Conservation (phyloP, 164 flowering plant species). For the Umbilicus rupestris region DNA sequence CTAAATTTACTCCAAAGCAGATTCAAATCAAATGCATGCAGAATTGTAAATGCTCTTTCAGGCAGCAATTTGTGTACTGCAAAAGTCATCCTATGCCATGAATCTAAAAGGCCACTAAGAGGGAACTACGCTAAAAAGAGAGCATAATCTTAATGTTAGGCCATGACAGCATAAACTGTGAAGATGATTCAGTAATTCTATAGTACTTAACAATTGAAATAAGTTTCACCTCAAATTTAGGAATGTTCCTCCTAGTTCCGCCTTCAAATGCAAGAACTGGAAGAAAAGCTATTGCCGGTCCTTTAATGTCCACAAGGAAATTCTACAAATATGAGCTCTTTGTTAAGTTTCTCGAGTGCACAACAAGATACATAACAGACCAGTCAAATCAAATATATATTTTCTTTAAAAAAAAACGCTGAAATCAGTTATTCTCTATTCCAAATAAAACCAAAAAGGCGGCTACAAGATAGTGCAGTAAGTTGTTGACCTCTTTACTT, state of each 20-base stretch:
- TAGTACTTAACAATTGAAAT: neutral
- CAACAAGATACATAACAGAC: neutral
- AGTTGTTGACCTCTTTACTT: too few species aligned
- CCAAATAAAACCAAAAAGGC: neutral
- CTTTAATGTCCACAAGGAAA: slow-evolving; percentile 87
- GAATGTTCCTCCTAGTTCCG: slow-evolving; percentile 87
- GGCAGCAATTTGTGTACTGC: too few species aligned
- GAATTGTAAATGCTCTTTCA: too few species aligned
- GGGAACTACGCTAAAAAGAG: too few species aligned
- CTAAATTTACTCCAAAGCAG: neutral
- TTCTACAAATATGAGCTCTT: slow-evolving; percentile 38
- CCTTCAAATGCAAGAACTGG: slow-evolving; percentile 99
- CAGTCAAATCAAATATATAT: neutral
- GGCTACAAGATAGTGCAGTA: too few species aligned
- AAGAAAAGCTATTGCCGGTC: slow-evolving; percentile 67
- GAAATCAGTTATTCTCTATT: neutral
- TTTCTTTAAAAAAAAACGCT: neutral
- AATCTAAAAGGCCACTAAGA: too few species aligned
- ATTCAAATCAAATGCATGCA: too few species aligned
- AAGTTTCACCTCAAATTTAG: slow-evolving; percentile 71
- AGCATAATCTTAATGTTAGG: neutral
- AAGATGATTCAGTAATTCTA: neutral
- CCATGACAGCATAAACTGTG: neutral
- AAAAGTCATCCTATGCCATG: too few species aligned
- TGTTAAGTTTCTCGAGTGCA: neutral